These are phyloP conservation scores for Geotrichum australiense DNA, from an alignment of 1,139 yeast genomes.

Conservation along the genomic window DNA sequence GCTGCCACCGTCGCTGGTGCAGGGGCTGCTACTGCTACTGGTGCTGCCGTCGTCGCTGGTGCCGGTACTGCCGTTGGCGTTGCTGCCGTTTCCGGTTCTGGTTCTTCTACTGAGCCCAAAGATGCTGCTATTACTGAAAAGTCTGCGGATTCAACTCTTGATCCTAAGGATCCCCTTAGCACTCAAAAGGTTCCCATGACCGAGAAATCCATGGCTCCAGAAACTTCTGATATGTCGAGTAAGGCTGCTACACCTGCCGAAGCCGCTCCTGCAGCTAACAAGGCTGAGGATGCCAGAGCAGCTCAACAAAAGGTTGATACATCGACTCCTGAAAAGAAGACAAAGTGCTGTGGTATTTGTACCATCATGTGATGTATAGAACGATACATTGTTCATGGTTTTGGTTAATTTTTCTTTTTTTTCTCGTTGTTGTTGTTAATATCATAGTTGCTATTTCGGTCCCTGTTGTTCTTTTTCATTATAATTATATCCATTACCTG, in stretches of 20 bases:
- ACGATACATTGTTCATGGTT: no score
- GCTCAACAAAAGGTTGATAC: conserved; percentile 11
- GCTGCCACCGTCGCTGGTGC: conserved; percentile 18
- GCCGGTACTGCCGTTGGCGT: conserved; percentile 14
- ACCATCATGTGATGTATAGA: conserved; percentile 21
- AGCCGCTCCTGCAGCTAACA: conserved; percentile 11
- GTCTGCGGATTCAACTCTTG: conserved; percentile 1
- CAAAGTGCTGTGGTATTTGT: conserved; percentile 23
- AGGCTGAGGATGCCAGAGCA: conserved; percentile 14
- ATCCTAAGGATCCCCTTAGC: conserved; percentile 1
- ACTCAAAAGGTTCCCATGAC: neutral
- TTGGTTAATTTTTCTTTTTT: no score
- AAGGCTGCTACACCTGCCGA: conserved; percentile 16
- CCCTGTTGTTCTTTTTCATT: no score
- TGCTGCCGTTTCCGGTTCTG: conserved; percentile 13
- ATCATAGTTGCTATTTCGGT: no score
- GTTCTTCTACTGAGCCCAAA: conserved; percentile 12
- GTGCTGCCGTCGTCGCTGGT: no score
- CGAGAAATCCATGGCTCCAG: neutral
- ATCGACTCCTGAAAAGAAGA: conserved; percentile 16
- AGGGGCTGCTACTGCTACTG: conserved; percentile 12
- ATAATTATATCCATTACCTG: no score
- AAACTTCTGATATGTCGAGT: neutral
- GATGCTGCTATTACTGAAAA: conserved; percentile 15
- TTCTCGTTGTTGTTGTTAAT: no score